Base-by-base conservation (phyloP, 1,284 basidiomycete species). In the Boletus mariae region DNA sequence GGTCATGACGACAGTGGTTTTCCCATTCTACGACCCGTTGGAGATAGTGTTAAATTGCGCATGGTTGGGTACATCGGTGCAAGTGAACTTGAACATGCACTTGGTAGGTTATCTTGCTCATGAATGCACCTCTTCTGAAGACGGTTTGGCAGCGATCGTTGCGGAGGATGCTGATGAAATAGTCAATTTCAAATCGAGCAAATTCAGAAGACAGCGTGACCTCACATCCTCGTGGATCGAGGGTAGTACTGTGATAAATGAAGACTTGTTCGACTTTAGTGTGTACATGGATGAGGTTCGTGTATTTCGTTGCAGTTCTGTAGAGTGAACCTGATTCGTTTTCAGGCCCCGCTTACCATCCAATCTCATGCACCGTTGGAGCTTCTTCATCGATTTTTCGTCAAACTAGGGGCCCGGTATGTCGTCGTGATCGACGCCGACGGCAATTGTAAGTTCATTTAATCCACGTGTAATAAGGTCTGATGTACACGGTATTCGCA, bases 21-120 rank as follows among this genome's bases (percentile, higher is more conserved):
- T 71, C 95, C 95, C 0, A 88, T 98, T 53, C 68, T 95, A 47
- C 72, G 76, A 58, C 71, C 60, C 25, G 79, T 74, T 65, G 57
- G 53, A 9, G 67, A 80, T 46, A 73, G 73, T 5, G 73, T 76
- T 23, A 78, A 80, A 34, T 59, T 80, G 59, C 80, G 90, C 40
- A 80, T 97, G 76, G 80, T 93, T n/a, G 96, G 94, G 3, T 96
- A 95, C 69, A 89, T 98, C 57, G 93, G 94, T 0, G 83, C 87
- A 32, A 93, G 87, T 65, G 96, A 98, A 70, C 80, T 99, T 28
- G 94, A 97, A 64, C 93, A 98, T 69, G 94, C 92, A 4, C 73
- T 97, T n/a, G 82, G 93, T 94, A 66, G 59, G 85, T 75, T 17
- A 43, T 52, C 47, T 35, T 5, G 2, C 38, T 53, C 45, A 41